phyloP scores from a whole-genome alignment of 345 rosid species.

The Hirschfeldia incana region DNA sequence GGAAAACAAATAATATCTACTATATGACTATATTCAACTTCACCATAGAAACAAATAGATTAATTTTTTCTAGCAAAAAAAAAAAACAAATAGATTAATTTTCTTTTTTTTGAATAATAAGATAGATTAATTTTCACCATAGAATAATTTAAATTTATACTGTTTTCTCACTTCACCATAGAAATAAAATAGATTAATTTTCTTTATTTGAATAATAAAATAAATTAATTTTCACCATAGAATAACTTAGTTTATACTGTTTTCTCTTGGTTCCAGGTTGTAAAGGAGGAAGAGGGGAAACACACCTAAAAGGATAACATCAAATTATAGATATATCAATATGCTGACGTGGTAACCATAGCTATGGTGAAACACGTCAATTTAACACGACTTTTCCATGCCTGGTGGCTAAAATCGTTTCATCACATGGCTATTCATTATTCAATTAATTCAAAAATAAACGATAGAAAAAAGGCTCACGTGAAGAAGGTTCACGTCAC shows the following conservation, averaged over 20 bases:
- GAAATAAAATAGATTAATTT: background rate
- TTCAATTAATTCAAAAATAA: background rate
- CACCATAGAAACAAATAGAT: background rate
- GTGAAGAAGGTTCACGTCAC: slow-evolving; percentile 22
- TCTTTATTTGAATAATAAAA: background rate
- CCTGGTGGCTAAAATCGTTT: slow-evolving; percentile 7
- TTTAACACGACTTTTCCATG: slow-evolving; percentile 2
- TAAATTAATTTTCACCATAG: background rate
- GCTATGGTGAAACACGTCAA: slow-evolving; percentile 30
- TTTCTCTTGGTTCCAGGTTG: slow-evolving; percentile 15
- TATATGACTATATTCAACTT: background rate
- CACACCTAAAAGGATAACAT: slow-evolving; percentile 25
- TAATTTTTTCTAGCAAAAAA: no score
- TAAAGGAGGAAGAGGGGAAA: background rate
- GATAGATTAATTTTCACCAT: no score
- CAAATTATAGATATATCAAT: background rate
- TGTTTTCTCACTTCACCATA: background rate
- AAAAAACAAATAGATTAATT: no score
- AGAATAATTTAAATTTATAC: background rate
- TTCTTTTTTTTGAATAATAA: background rate
- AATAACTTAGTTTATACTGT: slow-evolving; percentile 2
- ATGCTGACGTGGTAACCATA: slow-evolving; percentile 19
- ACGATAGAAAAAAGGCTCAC: slow-evolving; percentile 13
- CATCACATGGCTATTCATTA: slow-evolving; percentile 23
- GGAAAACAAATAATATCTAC: background rate